A percentile compares a stretch with the other conserved stretches of the same genome.
Conservation (phyloP, 2,329 filamentous ascomycete species). For the Paramyrothecium sp. region DNA sequence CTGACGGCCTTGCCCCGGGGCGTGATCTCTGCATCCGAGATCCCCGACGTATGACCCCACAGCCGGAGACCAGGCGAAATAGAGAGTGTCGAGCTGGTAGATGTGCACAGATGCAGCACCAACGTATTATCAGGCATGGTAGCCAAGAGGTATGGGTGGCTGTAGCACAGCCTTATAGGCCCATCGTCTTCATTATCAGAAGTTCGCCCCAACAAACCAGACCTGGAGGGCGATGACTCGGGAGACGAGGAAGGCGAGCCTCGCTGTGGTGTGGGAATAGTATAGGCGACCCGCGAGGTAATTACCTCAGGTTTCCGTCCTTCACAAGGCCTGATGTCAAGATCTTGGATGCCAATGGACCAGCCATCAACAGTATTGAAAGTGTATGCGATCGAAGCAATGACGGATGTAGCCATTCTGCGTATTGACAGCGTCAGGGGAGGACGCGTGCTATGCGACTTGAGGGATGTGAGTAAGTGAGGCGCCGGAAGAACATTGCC, state of each 20-base stretch:
- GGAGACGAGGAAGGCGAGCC: constrained; percentile 11
- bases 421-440: constrained; percentile 83
- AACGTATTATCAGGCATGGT: constrained; percentile 87
- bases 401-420: constrained; percentile 58
- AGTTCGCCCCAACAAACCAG: constrained; percentile 4
- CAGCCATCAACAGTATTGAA: constrained; percentile 77
- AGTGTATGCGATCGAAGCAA: constrained; percentile 86
- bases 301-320: constrained; percentile 26
- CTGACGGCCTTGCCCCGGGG: constrained; percentile 85
- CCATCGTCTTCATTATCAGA: constrained; percentile 30
- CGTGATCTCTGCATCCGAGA: constrained; percentile 82
- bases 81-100: constrained; percentile 62
- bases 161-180: constrained; percentile 66
- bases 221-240: constrained; percentile 7
- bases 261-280: constrained; percentile 27
- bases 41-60: constrained; percentile 90
- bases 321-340: constrained; percentile 55
- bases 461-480: constrained; percentile 69
- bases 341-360: constrained; percentile 89
- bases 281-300: constrained; percentile 34
- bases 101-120: constrained; percentile 77
- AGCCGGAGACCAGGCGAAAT: constrained; percentile 74
- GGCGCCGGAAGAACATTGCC: constrained; percentile 20
- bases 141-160: constrained; percentile 81
- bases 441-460: constrained; percentile 74